These are phyloP conservation scores for Tarenaya hassleriana DNA, from an alignment of 345 rosid genomes.

Conservation along the genomic window DNA sequence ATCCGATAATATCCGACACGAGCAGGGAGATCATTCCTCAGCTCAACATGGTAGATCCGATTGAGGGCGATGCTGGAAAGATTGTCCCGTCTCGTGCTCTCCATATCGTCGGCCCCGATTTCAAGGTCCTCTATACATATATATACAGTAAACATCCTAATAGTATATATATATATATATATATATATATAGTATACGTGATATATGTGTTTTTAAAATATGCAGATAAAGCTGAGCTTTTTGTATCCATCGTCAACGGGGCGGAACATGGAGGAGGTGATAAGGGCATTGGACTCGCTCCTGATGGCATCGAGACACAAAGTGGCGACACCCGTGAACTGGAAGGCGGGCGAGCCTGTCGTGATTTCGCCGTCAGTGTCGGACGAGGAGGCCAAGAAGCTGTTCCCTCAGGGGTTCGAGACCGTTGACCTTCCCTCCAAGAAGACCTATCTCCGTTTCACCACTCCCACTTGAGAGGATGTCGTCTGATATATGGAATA, in stretches of 20 bases:
- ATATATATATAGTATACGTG: not conserved
- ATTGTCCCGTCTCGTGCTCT: constrained; percentile 61
- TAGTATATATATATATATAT: not conserved
- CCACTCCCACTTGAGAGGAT: constrained; percentile 26
- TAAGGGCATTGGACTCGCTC: constrained; percentile 68
- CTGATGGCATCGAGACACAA: constrained; percentile 44
- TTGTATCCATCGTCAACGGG: constrained; percentile 69
- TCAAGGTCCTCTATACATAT: constrained; percentile 32
- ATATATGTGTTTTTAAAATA: too few relatives aligned
- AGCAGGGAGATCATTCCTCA: constrained; percentile 45
- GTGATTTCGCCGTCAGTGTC: constrained; percentile 50
- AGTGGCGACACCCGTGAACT: constrained; percentile 70
- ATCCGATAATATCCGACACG: constrained; percentile 70
- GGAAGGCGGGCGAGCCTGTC: constrained; percentile 73
- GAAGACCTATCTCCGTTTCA: constrained; percentile 52
- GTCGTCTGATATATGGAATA: too few relatives aligned
- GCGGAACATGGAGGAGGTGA: constrained; percentile 68
- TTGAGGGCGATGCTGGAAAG: constrained; percentile 42
- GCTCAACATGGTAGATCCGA: constrained; percentile 81
- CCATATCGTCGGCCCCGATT: constrained; percentile 61
- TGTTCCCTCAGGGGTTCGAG: constrained; percentile 58
- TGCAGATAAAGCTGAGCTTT: constrained; percentile 65
- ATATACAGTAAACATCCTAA: not conserved
- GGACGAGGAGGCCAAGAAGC: constrained; percentile 51
- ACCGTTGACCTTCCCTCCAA: constrained; percentile 59